phyloP scores from a whole-genome alignment of 495 filamentous ascomycete genomes.

The Penicillium egyptiacum region DNA sequence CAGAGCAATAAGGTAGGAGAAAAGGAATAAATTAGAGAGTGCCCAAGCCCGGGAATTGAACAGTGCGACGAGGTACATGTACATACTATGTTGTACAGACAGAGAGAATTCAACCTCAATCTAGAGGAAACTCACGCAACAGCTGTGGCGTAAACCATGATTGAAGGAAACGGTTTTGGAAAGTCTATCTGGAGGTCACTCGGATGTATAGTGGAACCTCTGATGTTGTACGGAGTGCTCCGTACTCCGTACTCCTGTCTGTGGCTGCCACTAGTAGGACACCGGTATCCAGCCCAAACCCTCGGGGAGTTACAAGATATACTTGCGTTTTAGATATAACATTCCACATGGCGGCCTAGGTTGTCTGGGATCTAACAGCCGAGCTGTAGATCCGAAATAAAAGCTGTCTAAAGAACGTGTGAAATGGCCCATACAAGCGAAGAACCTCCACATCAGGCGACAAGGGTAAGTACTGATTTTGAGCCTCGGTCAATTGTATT shows the following conservation, averaged over 20 bases:
- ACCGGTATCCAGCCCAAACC: slow-evolving; percentile 7
- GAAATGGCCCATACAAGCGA: too few species aligned
- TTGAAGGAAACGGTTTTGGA: slow-evolving; percentile 12
- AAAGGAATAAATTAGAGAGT: background rate
- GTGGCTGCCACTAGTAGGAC: slow-evolving; percentile 25
- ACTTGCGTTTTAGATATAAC: background rate
- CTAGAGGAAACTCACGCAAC: background rate
- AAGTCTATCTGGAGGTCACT: slow-evolving; percentile 17
- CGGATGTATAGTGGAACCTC: slow-evolving; percentile 7
- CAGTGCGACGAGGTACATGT: background rate
- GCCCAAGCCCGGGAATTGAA: background rate
- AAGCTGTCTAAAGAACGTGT: background rate
- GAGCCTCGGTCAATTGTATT: slow-evolving; percentile 7
- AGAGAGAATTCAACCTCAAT: background rate
- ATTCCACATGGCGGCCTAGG: background rate
- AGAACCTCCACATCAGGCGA: background rate
- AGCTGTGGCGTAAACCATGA: background rate
- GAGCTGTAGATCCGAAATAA: background rate
- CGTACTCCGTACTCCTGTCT: slow-evolving; percentile 4
- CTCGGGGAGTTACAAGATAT: slow-evolving; percentile 8
- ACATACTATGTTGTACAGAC: background rate
- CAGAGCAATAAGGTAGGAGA: too few species aligned
- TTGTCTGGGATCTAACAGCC: background rate
- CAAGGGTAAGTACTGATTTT: background rate
- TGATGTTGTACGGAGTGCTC: background rate